phyloP scores from a whole-genome alignment of 106 monocot genomes.

The Dioscorea dumetorum region DNA sequence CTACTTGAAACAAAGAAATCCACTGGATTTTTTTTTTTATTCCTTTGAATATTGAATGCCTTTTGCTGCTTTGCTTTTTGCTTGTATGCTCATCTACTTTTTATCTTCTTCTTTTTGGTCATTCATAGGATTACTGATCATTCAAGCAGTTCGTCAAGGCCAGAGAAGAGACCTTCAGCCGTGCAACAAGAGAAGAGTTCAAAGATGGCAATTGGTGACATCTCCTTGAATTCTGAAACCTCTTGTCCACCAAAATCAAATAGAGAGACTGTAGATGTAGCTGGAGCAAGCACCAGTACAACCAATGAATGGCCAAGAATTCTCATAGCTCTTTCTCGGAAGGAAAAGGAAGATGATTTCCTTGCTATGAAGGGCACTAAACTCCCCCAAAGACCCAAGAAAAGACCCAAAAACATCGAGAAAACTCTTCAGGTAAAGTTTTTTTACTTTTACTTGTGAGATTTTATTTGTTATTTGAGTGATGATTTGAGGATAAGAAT shows the following conservation, averaged over 20 bases:
- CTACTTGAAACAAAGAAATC: too few relatives aligned
- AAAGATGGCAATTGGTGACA: neutral
- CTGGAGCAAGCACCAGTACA: conserved; percentile 32
- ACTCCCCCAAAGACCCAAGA: conserved; percentile 76
- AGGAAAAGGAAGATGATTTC: conserved; percentile 93
- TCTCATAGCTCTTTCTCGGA: conserved; percentile 64
- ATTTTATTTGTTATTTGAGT: neutral
- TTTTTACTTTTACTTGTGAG: neutral
- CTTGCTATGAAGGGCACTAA: conserved; percentile 81
- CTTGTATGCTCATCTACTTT: conserved; percentile 27
- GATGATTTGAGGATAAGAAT: neutral
- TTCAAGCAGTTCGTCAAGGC: conserved; percentile 1
- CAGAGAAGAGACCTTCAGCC: conserved; percentile 32
- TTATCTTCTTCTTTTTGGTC: too few relatives aligned
- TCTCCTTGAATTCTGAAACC: neutral
- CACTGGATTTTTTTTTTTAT: too few relatives aligned
- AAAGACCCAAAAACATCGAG: conserved; percentile 70
- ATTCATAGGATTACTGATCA: too few relatives aligned
- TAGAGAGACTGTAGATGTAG: neutral
- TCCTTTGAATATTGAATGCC: too few relatives aligned
- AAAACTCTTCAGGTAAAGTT: conserved; percentile 50
- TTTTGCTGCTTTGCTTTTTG: neutral
- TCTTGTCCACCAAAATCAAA: conserved; percentile 8
- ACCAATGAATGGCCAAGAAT: conserved; percentile 83
- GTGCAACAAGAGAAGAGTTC: neutral